Conservation (phyloP, 192 early-diverging fungal genomes). For the Backusella macrospora region DNA sequence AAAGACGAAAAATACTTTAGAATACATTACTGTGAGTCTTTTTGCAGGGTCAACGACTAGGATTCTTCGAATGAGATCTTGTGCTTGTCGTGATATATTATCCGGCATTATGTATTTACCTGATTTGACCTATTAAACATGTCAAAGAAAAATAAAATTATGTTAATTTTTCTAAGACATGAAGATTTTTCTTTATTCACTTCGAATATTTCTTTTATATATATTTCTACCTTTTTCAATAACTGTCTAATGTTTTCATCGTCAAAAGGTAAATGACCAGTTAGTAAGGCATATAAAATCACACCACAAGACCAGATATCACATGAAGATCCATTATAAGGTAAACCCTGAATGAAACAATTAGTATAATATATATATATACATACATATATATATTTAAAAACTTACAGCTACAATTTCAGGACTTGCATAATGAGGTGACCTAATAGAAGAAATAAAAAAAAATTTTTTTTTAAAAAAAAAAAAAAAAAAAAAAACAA, state of each 20-base stretch:
- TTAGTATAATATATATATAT: background rate
- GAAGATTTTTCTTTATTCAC: background rate
- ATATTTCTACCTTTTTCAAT: constrained; percentile 54
- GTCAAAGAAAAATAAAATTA: background rate
- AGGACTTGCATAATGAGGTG: constrained; percentile 75
- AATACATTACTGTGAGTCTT: constrained; percentile 45
- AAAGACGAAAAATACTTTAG: background rate
- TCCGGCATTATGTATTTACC: constrained; percentile 54
- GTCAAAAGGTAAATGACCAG: constrained; percentile 75
- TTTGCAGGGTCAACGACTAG: constrained; percentile 49
- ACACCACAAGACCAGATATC: constrained; percentile 80
- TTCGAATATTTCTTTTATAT: background rate
- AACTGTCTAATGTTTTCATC: constrained; percentile 72
- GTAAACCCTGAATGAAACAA: constrained; percentile 46
- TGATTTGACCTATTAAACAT: constrained; percentile 41
- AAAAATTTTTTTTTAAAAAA: background rate
- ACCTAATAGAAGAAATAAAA: constrained; percentile 43
- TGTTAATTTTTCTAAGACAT: background rate
- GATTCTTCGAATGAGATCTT: constrained; percentile 52
- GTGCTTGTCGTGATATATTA: constrained; percentile 48
- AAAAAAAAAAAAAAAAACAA: constrained; percentile 47
- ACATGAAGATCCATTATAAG: constrained; percentile 67
- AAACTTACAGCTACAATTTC: constrained; percentile 68
- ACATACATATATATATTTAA: background rate
- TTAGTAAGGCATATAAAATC: constrained; percentile 72